Evolutionary conservation across 1,284 basidiomycete genomes (phyloP).

Genomic region (Ustilago loliicola): DNA sequence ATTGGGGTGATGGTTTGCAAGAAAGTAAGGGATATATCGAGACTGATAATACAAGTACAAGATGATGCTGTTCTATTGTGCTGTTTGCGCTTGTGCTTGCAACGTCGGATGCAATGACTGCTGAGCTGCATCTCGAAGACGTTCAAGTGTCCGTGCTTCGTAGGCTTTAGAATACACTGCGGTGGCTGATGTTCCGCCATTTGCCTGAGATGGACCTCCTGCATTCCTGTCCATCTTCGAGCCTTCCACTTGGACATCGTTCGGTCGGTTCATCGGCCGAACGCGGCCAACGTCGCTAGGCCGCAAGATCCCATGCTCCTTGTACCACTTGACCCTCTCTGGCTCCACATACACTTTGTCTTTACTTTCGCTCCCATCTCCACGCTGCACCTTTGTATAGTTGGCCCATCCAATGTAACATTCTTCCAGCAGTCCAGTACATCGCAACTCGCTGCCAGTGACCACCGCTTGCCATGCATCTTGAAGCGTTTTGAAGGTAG

Average conservation of each 20-base stretch:
- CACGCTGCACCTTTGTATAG: constrained; percentile 22
- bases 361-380: constrained; percentile 17
- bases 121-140: constrained; percentile 27
- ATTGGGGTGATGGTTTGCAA: neutral
- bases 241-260: neutral
- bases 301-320: constrained; percentile 19
- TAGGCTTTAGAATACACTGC: constrained; percentile 36
- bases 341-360: constrained; percentile 46
- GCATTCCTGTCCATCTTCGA: neutral
- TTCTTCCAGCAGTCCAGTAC: constrained; percentile 57
- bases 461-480: constrained; percentile 59
- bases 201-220: neutral
- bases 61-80: constrained; percentile 10
- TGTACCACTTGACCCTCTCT: constrained; percentile 41
- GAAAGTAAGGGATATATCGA: constrained; percentile 16
- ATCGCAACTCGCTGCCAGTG: constrained; percentile 58
- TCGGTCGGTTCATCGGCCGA: neutral
- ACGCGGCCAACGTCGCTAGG: constrained; percentile 41
- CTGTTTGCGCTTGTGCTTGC: constrained; percentile 20
- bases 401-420: constrained; percentile 63
- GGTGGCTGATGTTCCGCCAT: constrained; percentile 2
- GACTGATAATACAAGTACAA: constrained; percentile 23
- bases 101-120: constrained; percentile 8
- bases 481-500: constrained; percentile 49
- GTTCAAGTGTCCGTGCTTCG: constrained; percentile 31